Base-by-base conservation (phyloP, 805 yeast species). In the Saccharomycopsis sp. region DNA sequence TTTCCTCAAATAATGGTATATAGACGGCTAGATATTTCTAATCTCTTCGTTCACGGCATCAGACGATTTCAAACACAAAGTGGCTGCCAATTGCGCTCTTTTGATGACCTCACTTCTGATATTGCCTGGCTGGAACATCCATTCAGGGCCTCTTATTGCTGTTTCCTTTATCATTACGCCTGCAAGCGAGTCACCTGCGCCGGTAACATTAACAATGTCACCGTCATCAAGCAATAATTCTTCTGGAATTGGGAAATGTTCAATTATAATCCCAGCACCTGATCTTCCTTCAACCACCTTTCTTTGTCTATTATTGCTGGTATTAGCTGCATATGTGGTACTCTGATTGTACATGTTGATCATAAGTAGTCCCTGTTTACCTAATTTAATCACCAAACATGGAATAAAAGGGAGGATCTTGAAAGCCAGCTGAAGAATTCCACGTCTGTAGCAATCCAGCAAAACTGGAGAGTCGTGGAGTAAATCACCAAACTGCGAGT, bases 101-200 rank as follows among this genome's bases (percentile, higher is more conserved):
- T 60, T 59, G 2, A 75, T 58, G 1, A 66, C 66, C 12, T 61
- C 61, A n/a, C 56, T 60, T 62, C 72, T 72, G 38, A 53, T 19
- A 12, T 59, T 59, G 1, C 74, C 73, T 47, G 65, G 65, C 54
- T 66, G 68, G n/a, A 64, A 60, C 34, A 73, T 63, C 75, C 73
- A 69, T n/a, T 52, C 29, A 2, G 51, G 56, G 2, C 64, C 54
- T 9, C 59, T 61, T 19, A 60, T 56, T 1, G 73, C 69, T n/a
- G 54, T 78, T 58, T 75, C 75, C 1, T 84, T 72, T 12, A 82
- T 68, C 22, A 90, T 62, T 25, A 78, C 81, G 0, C 97, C 97
- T 29, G 83, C 78, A 50, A 90, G 75, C 0, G 94, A 78, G 69
- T 90, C 97, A 9, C 97, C 97, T 0, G 96, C 96, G 1, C 97